A percentile compares a stretch with the other conserved stretches of the same genome.
Conservation (phyloP, 2,329 filamentous ascomycete genomes). For the Pseudogymnoascus sp. region DNA sequence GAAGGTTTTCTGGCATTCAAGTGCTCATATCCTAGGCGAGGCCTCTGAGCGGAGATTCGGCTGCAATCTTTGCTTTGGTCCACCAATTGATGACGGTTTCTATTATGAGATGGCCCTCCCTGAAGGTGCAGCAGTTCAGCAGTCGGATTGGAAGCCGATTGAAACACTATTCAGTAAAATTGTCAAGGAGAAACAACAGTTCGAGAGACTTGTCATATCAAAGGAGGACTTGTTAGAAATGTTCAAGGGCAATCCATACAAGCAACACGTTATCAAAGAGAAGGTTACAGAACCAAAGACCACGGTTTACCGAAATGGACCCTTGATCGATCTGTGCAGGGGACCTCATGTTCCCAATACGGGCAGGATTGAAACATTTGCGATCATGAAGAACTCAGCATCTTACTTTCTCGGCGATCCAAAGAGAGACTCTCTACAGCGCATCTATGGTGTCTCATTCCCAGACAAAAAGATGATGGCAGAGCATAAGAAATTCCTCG, state of each 20-base stretch:
- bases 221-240: constrained; percentile 91
- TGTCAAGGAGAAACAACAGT: constrained; percentile 94
- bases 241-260: constrained; percentile 98
- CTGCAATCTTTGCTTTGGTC: constrained; percentile 87
- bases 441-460: constrained; percentile 93
- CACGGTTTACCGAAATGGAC: constrained; percentile 87
- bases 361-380: constrained; percentile 86
- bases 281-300: constrained; percentile 82
- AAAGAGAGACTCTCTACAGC: constrained; percentile 88
- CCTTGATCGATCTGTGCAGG: constrained; percentile 88
- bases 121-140: constrained; percentile 59
- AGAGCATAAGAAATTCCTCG: constrained; percentile 88
- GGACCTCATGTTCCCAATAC: constrained; percentile 93
- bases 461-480: constrained; percentile 93
- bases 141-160: constrained; percentile 74
- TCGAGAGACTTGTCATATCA: constrained; percentile 78
- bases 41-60: constrained; percentile 84
- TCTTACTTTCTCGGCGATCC: constrained; percentile 94
- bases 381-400: constrained; percentile 69
- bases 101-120: constrained; percentile 94
- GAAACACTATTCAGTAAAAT: constrained; percentile 74
- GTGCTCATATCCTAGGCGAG: constrained; percentile 91
- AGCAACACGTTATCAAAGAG: constrained; percentile 93
- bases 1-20: constrained; percentile 97
- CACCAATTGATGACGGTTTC: constrained; percentile 84